Evolutionary conservation across 1,139 yeast genomes (phyloP).

Genomic region (Hyphopichia burtonii): DNA sequence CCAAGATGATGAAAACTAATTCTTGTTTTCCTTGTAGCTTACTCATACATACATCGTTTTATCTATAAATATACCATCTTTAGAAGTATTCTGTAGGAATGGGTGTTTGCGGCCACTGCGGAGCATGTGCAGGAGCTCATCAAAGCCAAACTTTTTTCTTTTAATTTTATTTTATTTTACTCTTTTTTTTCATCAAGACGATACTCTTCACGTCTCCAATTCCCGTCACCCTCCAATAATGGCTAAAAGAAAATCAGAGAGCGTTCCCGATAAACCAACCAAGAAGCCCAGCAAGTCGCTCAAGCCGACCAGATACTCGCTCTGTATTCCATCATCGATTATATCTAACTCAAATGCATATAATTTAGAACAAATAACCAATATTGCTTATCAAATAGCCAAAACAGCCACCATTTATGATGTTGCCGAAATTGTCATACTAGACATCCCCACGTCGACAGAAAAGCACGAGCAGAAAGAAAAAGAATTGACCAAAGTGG

Average conservation of each 20-base stretch:
- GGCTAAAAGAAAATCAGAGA: slow-evolving; percentile 31
- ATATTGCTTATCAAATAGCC: slow-evolving; percentile 75
- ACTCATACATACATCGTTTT: not conserved
- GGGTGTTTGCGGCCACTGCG: too few species aligned
- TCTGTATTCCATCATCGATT: slow-evolving; percentile 67
- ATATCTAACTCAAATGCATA: slow-evolving; percentile 53
- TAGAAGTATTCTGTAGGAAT: too few species aligned
- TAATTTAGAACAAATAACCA: slow-evolving; percentile 71
- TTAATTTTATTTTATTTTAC: too few species aligned
- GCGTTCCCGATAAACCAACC: slow-evolving; percentile 19
- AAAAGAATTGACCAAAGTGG: slow-evolving; percentile 17
- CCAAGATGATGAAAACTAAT: slow-evolving; percentile 13
- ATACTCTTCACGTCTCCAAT: too few species aligned
- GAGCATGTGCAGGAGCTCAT: not conserved
- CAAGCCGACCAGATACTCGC: slow-evolving; percentile 33
- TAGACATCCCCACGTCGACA: slow-evolving; percentile 44
- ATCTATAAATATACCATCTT: not conserved
- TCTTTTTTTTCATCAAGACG: too few species aligned
- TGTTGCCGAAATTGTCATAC: slow-evolving; percentile 70
- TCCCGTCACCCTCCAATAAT: slow-evolving; percentile 9
- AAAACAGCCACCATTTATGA: slow-evolving; percentile 67
- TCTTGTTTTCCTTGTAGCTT: not conserved
- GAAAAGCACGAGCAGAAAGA: slow-evolving; percentile 16
- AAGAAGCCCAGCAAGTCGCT: slow-evolving; percentile 32
- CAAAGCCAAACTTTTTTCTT: too few species aligned